Evolutionary conservation across 2,329 filamentous ascomycete genomes (phyloP), one percentile per base, ranked within the genome.

Genomic region (Rutstroemia sp.): DNA sequence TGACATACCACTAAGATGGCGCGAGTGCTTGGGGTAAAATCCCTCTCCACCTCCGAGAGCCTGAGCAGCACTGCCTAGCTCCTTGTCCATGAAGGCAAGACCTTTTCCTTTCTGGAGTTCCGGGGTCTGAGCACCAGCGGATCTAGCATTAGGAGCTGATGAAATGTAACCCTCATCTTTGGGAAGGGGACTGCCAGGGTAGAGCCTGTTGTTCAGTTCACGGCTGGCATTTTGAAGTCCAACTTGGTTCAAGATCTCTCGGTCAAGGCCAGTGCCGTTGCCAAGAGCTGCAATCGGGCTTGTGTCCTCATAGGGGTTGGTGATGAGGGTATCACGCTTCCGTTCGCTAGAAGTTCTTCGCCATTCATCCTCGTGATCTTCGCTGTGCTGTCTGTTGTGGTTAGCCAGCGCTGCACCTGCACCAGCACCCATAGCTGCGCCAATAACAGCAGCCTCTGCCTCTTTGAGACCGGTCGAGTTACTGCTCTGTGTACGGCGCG

Each of bases 101-200:
- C 68, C 75, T 65, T 73, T 75, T 16, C 61, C 66, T 39, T 68
- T 71, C 37, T 71, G 72, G 53, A 77, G 72, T 52, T 77, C 75
- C 12, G 78, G 76, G 5, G 75, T 78, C 51, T 70, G 69, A 42
- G 69, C 67, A 56, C 74, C 76, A 14, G 74, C 72, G 50, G 76
- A 78, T 61, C 80, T 77, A 60, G 76, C 79, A 66, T 83, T 81
- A 37, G 67, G 67, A 27, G 79, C 79, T 64, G 82, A 89, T 23
- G 92, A 95, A 62, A 92, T 92, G 72, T 96, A 97, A 7, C 92
- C 92, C 74, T 97, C 92, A 67, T 96, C 89, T 69, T 85, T 88
- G 58, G 75, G 81, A 58, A 79, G 77, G 49, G 81, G 80, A 68
- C 84, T 78, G 70, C 81, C 73, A 41, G 60, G 59, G 46, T 65